Base-by-base conservation (phyloP, 2,329 filamentous ascomycete genomes). In the Beauveria medogensis region DNA sequence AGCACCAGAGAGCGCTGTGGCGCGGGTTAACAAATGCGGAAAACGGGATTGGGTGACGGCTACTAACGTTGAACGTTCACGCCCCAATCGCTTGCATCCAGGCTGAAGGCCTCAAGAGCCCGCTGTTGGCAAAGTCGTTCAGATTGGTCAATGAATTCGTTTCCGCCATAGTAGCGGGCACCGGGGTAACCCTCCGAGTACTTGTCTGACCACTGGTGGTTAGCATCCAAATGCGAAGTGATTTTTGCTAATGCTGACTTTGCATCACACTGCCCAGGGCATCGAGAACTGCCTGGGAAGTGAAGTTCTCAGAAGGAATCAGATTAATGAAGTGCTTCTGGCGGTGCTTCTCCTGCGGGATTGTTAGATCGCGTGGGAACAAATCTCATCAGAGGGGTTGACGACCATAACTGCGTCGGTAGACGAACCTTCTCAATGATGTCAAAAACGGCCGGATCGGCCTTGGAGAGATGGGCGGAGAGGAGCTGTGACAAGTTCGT, bases 321-420 rank as follows among this genome's bases (percentile, higher is more conserved):
- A 96, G 82, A 76, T 97, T 97, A 79, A 99, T 96, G 71, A 97
- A 99, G 75, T 97, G 92, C 77, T 96, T 96, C 76, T 99, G 94
- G 67, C 94, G 85, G 67, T 83, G 84, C 84, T 97, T 97, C 81
- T 99, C 94, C 91, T 96, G 41, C 12, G 54, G 18, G 26, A 30
- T 22, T 14, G 34, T 40, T 55, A 43, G 47, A n/a, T 22, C 8
- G 24, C 7, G 14, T 41, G 30, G 20, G 2, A 57, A 10, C 12
- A n/a, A 28, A 24, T 52, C 50, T 26, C 14, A 14, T n/a, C n/a
- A 54, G 28, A 41, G 14, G 9, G 26, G 16, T n/a, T 16, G 26
- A 12, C 26, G 26, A 14, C 14, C 26, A 14, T 30, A 16, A 5
- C 50, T 9, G 18, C 5, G n/a, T n/a, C 28, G 65, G 41, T 63